Percentiles rank a stretch among this genome's conserved stretches.
phyloP scores from a whole-genome alignment of 1,284 basidiomycete genomes.

The Grifola frondosa region DNA sequence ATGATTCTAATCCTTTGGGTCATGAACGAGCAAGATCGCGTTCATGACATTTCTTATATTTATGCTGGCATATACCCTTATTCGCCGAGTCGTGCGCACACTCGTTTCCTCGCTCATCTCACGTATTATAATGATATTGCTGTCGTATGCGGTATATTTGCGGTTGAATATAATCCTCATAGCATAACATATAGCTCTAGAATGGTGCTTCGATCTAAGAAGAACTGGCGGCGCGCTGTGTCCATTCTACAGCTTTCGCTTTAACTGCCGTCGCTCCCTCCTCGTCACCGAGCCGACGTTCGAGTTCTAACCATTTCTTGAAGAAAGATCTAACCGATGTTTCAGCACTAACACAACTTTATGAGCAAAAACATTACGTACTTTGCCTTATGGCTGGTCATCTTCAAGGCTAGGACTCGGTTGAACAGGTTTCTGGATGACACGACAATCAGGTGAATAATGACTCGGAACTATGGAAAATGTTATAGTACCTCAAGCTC shows the following conservation, averaged over 20 bases:
- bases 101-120: constrained; percentile 54
- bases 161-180: constrained; percentile 23
- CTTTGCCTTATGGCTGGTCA: constrained; percentile 96
- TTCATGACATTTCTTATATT: constrained; percentile 50
- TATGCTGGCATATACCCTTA: constrained; percentile 35
- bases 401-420: constrained; percentile 78
- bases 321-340: constrained; percentile 70
- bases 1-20: constrained; percentile 48
- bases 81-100: constrained; percentile 34
- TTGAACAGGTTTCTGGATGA: constrained; percentile 88
- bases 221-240: constrained; percentile 48
- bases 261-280: constrained; percentile 83
- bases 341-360: not conserved
- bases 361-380: constrained; percentile 35
- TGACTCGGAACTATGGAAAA: not conserved
- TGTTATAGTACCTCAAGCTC: constrained; percentile 56
- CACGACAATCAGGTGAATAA: not conserved
- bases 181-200: constrained; percentile 10
- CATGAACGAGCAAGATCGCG: constrained; percentile 65
- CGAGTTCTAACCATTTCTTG: constrained; percentile 96
- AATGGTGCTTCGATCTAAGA: constrained; percentile 21
- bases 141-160: constrained; percentile 26
- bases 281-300: constrained; percentile 85
- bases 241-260: constrained; percentile 88
- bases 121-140: constrained; percentile 36